These are phyloP conservation scores for Cladosporium sp. DNA, from an alignment of 2,329 filamentous ascomycete genomes.

Conservation along the genomic window DNA sequence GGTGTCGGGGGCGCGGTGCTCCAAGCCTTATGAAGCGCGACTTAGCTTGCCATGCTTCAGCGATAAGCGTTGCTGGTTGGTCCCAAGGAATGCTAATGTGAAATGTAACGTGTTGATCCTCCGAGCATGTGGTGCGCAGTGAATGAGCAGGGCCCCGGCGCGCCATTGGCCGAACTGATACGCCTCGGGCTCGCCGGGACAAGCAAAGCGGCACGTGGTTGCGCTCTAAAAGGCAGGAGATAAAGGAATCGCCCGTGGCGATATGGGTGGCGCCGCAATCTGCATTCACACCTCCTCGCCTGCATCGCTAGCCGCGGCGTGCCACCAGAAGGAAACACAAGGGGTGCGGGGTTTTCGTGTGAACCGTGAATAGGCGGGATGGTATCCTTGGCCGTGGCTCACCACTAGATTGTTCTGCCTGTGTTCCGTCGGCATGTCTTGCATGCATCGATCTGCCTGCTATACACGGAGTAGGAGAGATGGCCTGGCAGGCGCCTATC, in stretches of 20 bases:
- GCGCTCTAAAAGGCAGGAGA: slow-evolving; percentile 1
- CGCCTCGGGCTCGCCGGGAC: neutral
- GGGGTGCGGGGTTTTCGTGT: too few species aligned
- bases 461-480: too few species aligned
- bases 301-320: too few species aligned
- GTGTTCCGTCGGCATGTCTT: too few species aligned
- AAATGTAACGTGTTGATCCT: neutral
- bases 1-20: neutral
- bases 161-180: slow-evolving; percentile 4
- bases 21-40: slow-evolving; percentile 6
- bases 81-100: neutral
- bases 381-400: too few species aligned
- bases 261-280: neutral
- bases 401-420: too few species aligned
- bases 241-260: neutral
- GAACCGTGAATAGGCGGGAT: too few species aligned
- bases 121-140: neutral
- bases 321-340: too few species aligned
- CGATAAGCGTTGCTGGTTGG: slow-evolving; percentile 6
- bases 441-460: too few species aligned
- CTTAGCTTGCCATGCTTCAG: slow-evolving; percentile 8
- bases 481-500: too few species aligned
- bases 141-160: neutral
- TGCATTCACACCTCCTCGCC: neutral
- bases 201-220: neutral